A percentile compares a stretch with the other conserved stretches of the same genome.
Conservation (phyloP, 148 eudicot species). For the Silene conica region DNA sequence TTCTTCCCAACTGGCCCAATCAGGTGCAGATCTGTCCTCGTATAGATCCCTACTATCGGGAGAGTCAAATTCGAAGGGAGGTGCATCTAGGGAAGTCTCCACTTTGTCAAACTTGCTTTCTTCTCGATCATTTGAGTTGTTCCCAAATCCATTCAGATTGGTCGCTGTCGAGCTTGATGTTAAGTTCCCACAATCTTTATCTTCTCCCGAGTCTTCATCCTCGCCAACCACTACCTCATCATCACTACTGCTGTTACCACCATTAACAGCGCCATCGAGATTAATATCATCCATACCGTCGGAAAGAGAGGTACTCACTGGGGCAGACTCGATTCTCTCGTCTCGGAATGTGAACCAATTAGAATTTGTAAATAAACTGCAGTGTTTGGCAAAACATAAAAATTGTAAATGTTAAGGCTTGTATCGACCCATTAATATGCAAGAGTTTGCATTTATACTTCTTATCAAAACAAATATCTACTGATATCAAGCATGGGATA, state of each 20-base stretch:
- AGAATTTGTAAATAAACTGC: slow-evolving; percentile 95
- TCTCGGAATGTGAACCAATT: slow-evolving; percentile 96
- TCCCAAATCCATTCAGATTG: slow-evolving; percentile 24
- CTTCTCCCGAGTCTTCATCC: slow-evolving; percentile 58
- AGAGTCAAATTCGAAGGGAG: slow-evolving; percentile 45
- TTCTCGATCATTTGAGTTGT: slow-evolving; percentile 21
- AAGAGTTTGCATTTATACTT: neutral
- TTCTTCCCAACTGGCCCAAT: slow-evolving; percentile 81
- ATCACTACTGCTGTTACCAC: slow-evolving; percentile 74
- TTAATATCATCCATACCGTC: slow-evolving; percentile 70
- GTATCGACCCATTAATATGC: neutral
- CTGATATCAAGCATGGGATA: neutral
- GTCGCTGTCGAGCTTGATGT: slow-evolving; percentile 30
- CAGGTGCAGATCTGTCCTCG: slow-evolving; percentile 60
- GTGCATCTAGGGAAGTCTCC: slow-evolving; percentile 31
- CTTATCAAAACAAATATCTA: neutral
- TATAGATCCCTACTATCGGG: slow-evolving; percentile 42
- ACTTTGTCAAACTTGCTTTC: slow-evolving; percentile 24
- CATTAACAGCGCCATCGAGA: slow-evolving; percentile 48
- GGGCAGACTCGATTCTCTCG: slow-evolving; percentile 46
- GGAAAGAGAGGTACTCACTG: slow-evolving; percentile 51
- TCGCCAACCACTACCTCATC: slow-evolving; percentile 92
- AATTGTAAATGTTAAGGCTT: neutral
- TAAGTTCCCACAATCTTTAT: slow-evolving; percentile 31
- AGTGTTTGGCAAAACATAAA: slow-evolving; percentile 15